Evolutionary conservation across 176 grass and related monocot species (phyloP), one percentile per base, ranked within the genome.

Genomic region (Phragmites australis): DNA sequence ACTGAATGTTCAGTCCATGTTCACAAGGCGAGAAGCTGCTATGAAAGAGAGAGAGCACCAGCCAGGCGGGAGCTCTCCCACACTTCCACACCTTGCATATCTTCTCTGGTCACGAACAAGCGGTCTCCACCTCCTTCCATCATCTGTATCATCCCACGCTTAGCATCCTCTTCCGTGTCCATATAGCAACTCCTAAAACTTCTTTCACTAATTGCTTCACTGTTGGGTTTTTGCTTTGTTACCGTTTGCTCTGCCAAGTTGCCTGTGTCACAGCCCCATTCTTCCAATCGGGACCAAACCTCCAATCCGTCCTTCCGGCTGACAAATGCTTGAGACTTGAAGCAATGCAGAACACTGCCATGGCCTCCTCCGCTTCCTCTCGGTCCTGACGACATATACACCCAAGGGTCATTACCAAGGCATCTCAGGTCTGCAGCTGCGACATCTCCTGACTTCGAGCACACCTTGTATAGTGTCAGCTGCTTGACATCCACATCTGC

Each of bases 391-490:
- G 79, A 86, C 65, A 94, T 87, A 78, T 98, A 98, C 47, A 91
- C 60, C 95, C 95, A 98, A 56, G 90, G 92, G 65, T 98, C 92
- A 11, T 87, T 74, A 58, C 88, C 70, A 18, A 98, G 92, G 74
- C 12, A 77, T 68, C 95, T 92, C 78, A 98, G 78, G 78, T 98
- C 95, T 6, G 92, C 92, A 37, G 85, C 73, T 23, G 83, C 92
- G 48, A 98, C 79, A 74, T 98, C 95, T 37, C 92, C 95, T 18
- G 92, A 94, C 31, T 85, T 94, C 70, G 88, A 98, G 69, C 95
- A 94, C 18, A 94, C 92, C 81, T 98, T 98, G 81, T 93, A 91
- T 29, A 94, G 77, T 43, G 84, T 55, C 65, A 75, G 65, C 47
- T 85, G 85, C 57, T 94, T 89, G 15, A 54, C 69, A 48, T 98